Conservation (phyloP, 345 rosid species). For the Pistacia vera region DNA sequence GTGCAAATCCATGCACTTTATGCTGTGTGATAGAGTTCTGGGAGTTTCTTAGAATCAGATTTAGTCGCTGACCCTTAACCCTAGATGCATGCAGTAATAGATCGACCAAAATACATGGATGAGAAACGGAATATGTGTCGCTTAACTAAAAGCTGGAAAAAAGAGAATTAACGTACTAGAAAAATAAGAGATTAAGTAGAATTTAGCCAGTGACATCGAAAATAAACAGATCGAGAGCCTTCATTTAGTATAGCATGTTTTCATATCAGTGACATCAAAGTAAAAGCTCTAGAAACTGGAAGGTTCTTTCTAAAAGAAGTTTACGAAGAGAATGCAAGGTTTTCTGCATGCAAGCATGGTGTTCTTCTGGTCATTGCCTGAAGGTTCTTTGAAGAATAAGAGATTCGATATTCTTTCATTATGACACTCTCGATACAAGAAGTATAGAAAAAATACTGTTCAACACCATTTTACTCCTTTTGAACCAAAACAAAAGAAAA, state of each 20-base stretch:
- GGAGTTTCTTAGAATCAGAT: background rate
- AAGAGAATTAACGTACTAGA: background rate
- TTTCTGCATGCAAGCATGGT: constrained; percentile 2
- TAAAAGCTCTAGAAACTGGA: no score
- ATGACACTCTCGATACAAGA: no score
- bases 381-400: background rate
- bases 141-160: background rate
- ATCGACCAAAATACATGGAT: background rate
- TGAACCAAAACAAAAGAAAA: no score
- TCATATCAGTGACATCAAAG: background rate
- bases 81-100: background rate
- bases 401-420: no score
- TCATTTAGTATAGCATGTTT: background rate
- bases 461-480: no score
- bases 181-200: background rate
- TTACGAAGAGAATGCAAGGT: background rate
- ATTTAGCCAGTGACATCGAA: background rate
- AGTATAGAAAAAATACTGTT: no score
- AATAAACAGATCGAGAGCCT: background rate
- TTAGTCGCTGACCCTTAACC: background rate
- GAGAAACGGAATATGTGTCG: background rate
- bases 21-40: background rate
- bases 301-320: background rate
- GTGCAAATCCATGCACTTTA: constrained; percentile 2
- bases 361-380: background rate